phyloP scores from a whole-genome alignment of 345 rosid species.

The Brassica rapa region DNA sequence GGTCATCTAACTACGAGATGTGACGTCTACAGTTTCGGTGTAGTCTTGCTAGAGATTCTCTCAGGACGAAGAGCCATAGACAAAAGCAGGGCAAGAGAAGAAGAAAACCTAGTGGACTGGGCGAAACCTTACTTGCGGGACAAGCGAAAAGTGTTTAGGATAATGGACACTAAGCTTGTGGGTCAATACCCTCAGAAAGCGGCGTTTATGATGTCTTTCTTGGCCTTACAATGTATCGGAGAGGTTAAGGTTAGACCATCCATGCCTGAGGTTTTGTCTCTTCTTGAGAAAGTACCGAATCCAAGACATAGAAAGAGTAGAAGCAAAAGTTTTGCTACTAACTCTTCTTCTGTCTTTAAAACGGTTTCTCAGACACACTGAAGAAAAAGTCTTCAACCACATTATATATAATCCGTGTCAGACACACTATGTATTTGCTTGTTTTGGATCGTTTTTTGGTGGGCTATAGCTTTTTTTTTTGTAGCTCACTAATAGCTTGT shows the following conservation, averaged over 20 bases:
- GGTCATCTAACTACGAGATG: constrained; percentile 92
- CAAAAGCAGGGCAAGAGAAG: constrained; percentile 50
- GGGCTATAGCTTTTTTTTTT: constrained; percentile 3
- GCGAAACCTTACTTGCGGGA: constrained; percentile 71
- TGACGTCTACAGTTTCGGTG: constrained; percentile 89
- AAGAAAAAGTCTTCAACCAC: background rate
- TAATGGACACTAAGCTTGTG: constrained; percentile 83
- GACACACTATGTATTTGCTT: background rate
- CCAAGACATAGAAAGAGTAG: constrained; percentile 36
- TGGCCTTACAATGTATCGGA: constrained; percentile 70
- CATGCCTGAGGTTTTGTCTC: constrained; percentile 56
- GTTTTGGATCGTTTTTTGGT: background rate
- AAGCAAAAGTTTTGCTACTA: constrained; percentile 29
- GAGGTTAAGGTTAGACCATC: constrained; percentile 68
- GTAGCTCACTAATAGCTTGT: constrained; percentile 27
- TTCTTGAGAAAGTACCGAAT: constrained; percentile 48
- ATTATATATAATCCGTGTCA: background rate
- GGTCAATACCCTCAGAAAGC: constrained; percentile 88
- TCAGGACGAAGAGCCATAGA: constrained; percentile 72
- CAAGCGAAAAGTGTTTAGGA: constrained; percentile 60
- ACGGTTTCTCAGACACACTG: constrained; percentile 24
- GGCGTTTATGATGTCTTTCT: constrained; percentile 68
- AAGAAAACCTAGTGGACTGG: constrained; percentile 82
- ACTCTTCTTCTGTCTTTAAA: constrained; percentile 25
- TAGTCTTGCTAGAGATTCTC: constrained; percentile 71